These are phyloP conservation scores for Camelina sativa DNA, from an alignment of 345 rosid species.

Conservation along the genomic window DNA sequence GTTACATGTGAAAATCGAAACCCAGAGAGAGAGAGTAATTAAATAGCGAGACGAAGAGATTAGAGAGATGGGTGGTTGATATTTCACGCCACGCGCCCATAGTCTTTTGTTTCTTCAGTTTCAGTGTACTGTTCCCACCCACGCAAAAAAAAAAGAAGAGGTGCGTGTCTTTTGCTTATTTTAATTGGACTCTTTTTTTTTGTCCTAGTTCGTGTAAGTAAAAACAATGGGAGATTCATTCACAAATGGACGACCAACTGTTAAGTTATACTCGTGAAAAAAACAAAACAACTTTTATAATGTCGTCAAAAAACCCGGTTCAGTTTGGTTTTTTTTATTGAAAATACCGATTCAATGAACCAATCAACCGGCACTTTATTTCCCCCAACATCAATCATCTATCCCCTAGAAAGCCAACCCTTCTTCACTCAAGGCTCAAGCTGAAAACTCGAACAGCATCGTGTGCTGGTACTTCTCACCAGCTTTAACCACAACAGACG, in stretches of 20 bases:
- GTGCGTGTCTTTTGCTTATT: not conserved
- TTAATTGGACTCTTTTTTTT: not conserved
- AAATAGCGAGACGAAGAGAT: not conserved
- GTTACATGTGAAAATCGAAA: slow-evolving; percentile 4
- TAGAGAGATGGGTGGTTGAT: slow-evolving; percentile 37
- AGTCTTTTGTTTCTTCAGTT: not conserved
- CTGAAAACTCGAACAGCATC: slow-evolving; percentile 81
- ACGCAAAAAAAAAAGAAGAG: not conserved
- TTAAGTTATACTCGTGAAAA: not conserved
- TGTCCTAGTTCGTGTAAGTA: not conserved
- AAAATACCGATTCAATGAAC: not conserved
- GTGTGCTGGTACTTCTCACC: slow-evolving; percentile 77
- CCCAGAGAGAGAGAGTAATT: not conserved
- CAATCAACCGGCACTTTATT: slow-evolving; percentile 25
- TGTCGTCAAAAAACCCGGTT: not conserved
- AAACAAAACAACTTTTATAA: not conserved
- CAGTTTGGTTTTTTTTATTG: not conserved
- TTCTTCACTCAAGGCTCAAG: slow-evolving; percentile 61
- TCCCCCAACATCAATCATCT: not conserved
- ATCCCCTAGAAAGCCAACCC: no score
- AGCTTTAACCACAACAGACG: slow-evolving; percentile 74
- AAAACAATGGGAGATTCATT: not conserved
- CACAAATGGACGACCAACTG: not conserved
- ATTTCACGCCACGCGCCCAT: slow-evolving; percentile 31
- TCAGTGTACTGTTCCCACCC: not conserved